Conservation (phyloP, 2,329 filamentous ascomycete genomes). For the Microsporum canis region DNA sequence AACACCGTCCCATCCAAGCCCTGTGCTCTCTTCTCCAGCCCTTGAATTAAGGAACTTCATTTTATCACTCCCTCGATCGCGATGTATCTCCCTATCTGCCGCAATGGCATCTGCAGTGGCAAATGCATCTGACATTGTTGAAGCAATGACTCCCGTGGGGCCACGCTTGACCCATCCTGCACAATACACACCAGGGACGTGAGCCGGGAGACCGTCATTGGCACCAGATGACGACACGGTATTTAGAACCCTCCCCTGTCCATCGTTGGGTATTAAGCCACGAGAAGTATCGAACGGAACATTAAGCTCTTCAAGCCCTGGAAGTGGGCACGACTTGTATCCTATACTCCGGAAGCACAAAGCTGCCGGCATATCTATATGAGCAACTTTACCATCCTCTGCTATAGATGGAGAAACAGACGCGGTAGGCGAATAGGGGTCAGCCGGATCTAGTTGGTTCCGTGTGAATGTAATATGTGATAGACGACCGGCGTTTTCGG, state of each 20-base stretch:
- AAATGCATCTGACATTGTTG: constrained; percentile 92
- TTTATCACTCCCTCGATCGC: constrained; percentile 14
- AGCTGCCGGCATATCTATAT: constrained; percentile 41
- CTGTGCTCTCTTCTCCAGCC: constrained; percentile 28
- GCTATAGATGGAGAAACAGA: constrained; percentile 27
- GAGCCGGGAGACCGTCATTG: constrained; percentile 15
- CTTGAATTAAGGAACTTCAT: constrained; percentile 38
- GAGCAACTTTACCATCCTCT: constrained; percentile 24
- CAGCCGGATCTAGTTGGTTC: constrained; percentile 41
- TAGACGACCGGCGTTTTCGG: constrained; percentile 40
- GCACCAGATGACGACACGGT: constrained; percentile 17
- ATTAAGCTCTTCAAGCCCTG: constrained; percentile 60
- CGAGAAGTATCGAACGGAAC: constrained; percentile 64
- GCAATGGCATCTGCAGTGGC: constrained; percentile 72
- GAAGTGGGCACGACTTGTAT: constrained; percentile 70
- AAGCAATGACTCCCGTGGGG: constrained; percentile 89
- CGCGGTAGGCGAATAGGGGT: constrained; percentile 42
- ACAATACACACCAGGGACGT: constrained; percentile 70
- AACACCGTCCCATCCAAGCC: constrained; percentile 66
- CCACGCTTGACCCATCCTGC: constrained; percentile 95
- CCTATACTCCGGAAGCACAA: constrained; percentile 89
- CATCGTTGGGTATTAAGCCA: constrained; percentile 75
- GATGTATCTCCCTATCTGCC: constrained; percentile 54
- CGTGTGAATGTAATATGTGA: constrained; percentile 54
- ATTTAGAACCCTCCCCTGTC: constrained; percentile 57